phyloP scores from a whole-genome alignment of 495 filamentous ascomycete species.

The Amphirosellinia nigrospora region DNA sequence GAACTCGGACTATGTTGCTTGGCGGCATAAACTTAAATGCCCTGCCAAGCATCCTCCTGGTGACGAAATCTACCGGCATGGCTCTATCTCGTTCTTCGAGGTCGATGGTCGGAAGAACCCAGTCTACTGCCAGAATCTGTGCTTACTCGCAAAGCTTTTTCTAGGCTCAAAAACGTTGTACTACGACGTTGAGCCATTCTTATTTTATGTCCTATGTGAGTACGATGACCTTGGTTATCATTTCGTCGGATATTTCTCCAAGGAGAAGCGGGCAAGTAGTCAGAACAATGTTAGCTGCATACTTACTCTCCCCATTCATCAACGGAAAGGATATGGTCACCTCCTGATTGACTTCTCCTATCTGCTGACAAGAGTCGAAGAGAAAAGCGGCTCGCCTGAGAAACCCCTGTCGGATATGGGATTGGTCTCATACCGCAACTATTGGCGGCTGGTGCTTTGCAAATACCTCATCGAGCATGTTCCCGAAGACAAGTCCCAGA shows the following conservation, averaged over 20 bases:
- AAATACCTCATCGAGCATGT: slow-evolving; percentile 65
- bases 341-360: slow-evolving; percentile 98
- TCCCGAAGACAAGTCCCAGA: slow-evolving; percentile 54
- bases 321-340: slow-evolving; percentile 96
- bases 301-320: slow-evolving; percentile 91
- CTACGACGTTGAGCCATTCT: slow-evolving; percentile 96
- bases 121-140: slow-evolving; percentile 97
- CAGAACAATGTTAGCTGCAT: slow-evolving; percentile 98
- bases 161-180: slow-evolving; percentile 97
- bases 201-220: slow-evolving; percentile 99
- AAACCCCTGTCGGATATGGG: slow-evolving; percentile 99
- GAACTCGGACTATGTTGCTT: slow-evolving; percentile 97
- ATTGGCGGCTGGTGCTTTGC: slow-evolving; percentile 90
- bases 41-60: slow-evolving; percentile 94
- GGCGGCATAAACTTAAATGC: slow-evolving; percentile 98
- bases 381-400: slow-evolving; percentile 94
- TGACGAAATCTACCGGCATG: slow-evolving; percentile 97
- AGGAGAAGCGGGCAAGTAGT: slow-evolving; percentile 94
- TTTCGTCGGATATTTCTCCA: slow-evolving; percentile 98
- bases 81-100: slow-evolving; percentile 92
- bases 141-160: slow-evolving; percentile 93
- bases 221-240: slow-evolving; percentile 92
- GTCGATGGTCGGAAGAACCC: slow-evolving; percentile 97
- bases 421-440: slow-evolving; percentile 93
- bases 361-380: slow-evolving; percentile 88